A percentile compares a stretch with the other conserved stretches of the same genome.
Evolutionary conservation across 1,139 yeast genomes (phyloP).

Genomic region (Casaregolazyma suthepensis): DNA sequence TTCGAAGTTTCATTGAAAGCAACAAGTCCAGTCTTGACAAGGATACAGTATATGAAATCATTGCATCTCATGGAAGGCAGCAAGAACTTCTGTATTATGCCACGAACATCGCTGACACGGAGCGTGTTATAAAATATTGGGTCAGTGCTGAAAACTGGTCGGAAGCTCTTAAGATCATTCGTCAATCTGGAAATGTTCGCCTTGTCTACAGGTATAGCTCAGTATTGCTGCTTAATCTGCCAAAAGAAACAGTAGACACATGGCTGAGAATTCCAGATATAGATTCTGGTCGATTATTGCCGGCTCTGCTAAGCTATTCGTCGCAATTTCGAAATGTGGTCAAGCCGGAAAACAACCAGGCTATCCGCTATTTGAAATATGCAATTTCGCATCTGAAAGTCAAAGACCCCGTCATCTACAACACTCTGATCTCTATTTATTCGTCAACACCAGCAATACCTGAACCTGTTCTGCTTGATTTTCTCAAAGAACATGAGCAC

Average conservation of each 20-base stretch:
- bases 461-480: conserved; percentile 43
- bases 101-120: conserved; percentile 59
- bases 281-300: conserved; percentile 59
- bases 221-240: conserved; percentile 59
- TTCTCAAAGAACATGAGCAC: conserved; percentile 38
- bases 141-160: conserved; percentile 66
- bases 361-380: conserved; percentile 56
- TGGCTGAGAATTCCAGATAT: conserved; percentile 61
- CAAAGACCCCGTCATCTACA: conserved; percentile 53
- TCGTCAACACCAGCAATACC: conserved; percentile 48
- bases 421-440: conserved; percentile 65
- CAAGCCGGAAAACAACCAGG: conserved; percentile 44
- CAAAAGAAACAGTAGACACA: conserved; percentile 64
- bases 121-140: conserved; percentile 63
- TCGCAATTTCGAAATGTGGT: conserved; percentile 30
- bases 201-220: conserved; percentile 63
- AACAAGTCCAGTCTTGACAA: conserved; percentile 51
- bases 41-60: conserved; percentile 64
- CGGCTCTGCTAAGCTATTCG: conserved; percentile 68
- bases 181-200: conserved; percentile 43
- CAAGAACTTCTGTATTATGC: conserved; percentile 65
- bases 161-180: conserved; percentile 58
- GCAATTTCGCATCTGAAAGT: conserved; percentile 49
- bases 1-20: conserved; percentile 48
- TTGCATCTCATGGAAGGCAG: conserved; percentile 58